phyloP scores from a whole-genome alignment of 306 rosid species.

The Dalbergia cultrata region DNA sequence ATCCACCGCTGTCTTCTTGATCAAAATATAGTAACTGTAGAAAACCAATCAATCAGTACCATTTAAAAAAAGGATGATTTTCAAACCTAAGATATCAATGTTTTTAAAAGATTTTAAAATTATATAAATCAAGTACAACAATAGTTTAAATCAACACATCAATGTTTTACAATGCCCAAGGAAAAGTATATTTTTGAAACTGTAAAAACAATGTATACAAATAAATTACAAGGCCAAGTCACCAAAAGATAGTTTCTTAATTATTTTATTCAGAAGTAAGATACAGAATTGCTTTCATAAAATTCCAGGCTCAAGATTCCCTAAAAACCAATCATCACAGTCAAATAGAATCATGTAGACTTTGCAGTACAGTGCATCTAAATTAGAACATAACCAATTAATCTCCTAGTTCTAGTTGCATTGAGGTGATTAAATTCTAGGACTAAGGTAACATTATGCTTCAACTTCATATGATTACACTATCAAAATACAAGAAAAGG shows the following conservation, averaged over 20 bases:
- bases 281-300: slow-evolving; percentile 13
- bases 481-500: neutral
- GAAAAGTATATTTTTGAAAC: slow-evolving; percentile 12
- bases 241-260: neutral
- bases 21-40: slow-evolving; percentile 87
- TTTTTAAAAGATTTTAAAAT: slow-evolving; percentile 16
- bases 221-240: neutral
- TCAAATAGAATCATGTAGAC: slow-evolving; percentile 18
- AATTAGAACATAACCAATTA: slow-evolving; percentile 14
- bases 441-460: slow-evolving; percentile 7
- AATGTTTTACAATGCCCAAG: neutral
- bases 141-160: slow-evolving; percentile 2
- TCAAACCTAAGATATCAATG: slow-evolving; percentile 7
- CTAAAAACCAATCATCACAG: neutral
- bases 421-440: neutral
- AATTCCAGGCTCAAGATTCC: neutral
- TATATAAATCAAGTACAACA: slow-evolving; percentile 9
- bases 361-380: neutral
- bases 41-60: slow-evolving; percentile 33
- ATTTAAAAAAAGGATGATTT: neutral
- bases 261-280: neutral
- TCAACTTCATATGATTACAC: neutral
- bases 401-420: neutral
- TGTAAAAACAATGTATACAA: slow-evolving; percentile 6
- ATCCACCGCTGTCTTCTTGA: slow-evolving; percentile 84